Evolutionary conservation across 2,329 filamentous ascomycete species (phyloP), one percentile per base, ranked within the genome.

Genomic region (Clarireedia sp.): DNA sequence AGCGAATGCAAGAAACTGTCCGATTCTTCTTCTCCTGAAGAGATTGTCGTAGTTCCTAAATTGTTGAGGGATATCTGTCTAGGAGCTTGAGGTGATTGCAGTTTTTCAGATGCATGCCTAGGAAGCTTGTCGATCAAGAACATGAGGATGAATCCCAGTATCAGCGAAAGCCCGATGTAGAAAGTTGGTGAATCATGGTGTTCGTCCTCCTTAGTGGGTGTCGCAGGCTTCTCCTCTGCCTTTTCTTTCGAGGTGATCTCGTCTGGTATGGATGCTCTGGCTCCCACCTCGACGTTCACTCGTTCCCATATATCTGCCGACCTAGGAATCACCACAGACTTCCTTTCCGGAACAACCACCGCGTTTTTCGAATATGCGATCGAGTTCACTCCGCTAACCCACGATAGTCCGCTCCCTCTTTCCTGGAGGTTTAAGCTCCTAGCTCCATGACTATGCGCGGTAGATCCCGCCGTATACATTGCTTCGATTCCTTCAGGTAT

Each of bases 401-500:
- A 65, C 46, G 46, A 51, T 14, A 64, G 37, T 38, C 62, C 60
- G 17, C 51, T 43, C 16, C 51, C 51, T 49, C 51, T 59, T 17
- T 54, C 29, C 40, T 53, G 49, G 36, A 54, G 33, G 16, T 43
- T 55, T 19, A 59, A 29, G 41, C 52, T 38, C 38, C 62, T 54
- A 41, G 57, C 59, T 16, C 60, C 58, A 61, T 67, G 63, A 21
- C 57, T 49, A 54, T 65, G 63, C 19, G 48, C 58, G n/a, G 45
- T 57, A 14, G 74, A 69, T 2, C 73, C 71, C 2, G 78, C 74
- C 14, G 78, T 83, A 63, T 94, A 89, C 56, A 96, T 79, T 3
- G 94, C 92, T 69, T 96, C 91, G 57, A 97, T 86, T 38, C 94
- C 94, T 71, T 99, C 94, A 0, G 94, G 94, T 66, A 99, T 96